Evolutionary conservation across 2,329 filamentous ascomycete genomes (phyloP).

Genomic region (Shiraia sp.): DNA sequence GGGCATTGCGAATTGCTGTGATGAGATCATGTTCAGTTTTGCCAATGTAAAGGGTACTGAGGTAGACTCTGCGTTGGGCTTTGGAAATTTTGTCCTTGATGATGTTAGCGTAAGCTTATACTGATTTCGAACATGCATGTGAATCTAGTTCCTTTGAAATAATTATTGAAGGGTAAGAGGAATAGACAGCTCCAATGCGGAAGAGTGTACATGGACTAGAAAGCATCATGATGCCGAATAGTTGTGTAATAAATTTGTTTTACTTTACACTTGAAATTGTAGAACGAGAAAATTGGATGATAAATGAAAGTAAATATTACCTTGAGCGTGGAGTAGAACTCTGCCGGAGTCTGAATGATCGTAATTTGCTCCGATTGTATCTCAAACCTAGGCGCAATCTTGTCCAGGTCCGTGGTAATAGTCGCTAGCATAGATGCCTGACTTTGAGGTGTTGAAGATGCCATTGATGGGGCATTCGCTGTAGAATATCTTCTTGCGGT

Average conservation of each 20-base stretch:
- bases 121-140: neutral
- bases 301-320: slow-evolving; percentile 49
- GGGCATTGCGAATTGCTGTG: slow-evolving; percentile 72
- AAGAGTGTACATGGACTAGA: neutral
- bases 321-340: slow-evolving; percentile 92
- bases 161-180: no score
- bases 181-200: no score
- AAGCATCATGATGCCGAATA: no score
- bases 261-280: no score
- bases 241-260: no score
- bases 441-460: slow-evolving; percentile 46
- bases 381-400: slow-evolving; percentile 87
- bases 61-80: slow-evolving; percentile 79
- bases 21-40: slow-evolving; percentile 91
- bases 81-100: slow-evolving; percentile 69
- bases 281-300: neutral
- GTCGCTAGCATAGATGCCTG: slow-evolving; percentile 59
- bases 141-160: no score
- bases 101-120: slow-evolving; percentile 19
- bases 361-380: slow-evolving; percentile 78
- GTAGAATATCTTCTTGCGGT: slow-evolving; percentile 40
- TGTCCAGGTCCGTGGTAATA: slow-evolving; percentile 77
- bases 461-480: slow-evolving; percentile 30
- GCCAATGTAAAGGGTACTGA: slow-evolving; percentile 97
- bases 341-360: slow-evolving; percentile 77